phyloP scores from a whole-genome alignment of 2,329 filamentous ascomycete species.

The Fusarium sp. region DNA sequence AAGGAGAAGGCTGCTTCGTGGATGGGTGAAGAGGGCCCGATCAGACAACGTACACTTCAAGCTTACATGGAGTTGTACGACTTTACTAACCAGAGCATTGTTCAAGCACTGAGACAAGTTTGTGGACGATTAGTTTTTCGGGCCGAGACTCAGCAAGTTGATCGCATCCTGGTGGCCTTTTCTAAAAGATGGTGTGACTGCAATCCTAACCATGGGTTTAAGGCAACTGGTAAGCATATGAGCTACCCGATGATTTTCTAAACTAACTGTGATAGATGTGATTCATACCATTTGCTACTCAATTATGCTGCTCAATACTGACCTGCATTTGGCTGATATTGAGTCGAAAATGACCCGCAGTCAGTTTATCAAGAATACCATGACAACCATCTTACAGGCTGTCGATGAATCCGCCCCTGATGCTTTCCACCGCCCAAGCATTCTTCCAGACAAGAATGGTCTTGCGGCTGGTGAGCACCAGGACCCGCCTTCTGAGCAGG shows the following conservation, averaged over 20 bases:
- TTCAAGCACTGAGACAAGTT: conserved; percentile 79
- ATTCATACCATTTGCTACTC: conserved; percentile 98
- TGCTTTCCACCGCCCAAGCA: conserved; percentile 67
- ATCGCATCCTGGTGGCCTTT: conserved; percentile 90
- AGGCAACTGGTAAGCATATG: conserved; percentile 72
- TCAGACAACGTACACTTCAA: conserved; percentile 64
- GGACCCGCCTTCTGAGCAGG: conserved; percentile 47
- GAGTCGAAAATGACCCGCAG: conserved; percentile 94
- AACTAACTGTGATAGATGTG: conserved; percentile 69
- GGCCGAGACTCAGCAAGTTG: conserved; percentile 95
- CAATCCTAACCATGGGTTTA: conserved; percentile 93
- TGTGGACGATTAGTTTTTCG: conserved; percentile 84
- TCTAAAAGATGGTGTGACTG: conserved; percentile 91
- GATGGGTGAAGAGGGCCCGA: conserved; percentile 78
- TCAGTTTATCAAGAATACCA: conserved; percentile 96
- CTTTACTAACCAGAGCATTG: conserved; percentile 81
- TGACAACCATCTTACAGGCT: conserved; percentile 84
- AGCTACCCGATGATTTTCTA: neutral
- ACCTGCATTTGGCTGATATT: conserved; percentile 93
- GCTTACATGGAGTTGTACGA: conserved; percentile 96
- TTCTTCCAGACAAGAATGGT: conserved; percentile 56
- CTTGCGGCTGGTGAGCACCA: conserved; percentile 46
- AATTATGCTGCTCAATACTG: conserved; percentile 92
- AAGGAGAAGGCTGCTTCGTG: conserved; percentile 85
- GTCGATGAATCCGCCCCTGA: conserved; percentile 76